A percentile compares a stretch with the other conserved stretches of the same genome.
Conservation (phyloP, 768 basidiomycete genomes). For the Fomitopsis serialis region DNA sequence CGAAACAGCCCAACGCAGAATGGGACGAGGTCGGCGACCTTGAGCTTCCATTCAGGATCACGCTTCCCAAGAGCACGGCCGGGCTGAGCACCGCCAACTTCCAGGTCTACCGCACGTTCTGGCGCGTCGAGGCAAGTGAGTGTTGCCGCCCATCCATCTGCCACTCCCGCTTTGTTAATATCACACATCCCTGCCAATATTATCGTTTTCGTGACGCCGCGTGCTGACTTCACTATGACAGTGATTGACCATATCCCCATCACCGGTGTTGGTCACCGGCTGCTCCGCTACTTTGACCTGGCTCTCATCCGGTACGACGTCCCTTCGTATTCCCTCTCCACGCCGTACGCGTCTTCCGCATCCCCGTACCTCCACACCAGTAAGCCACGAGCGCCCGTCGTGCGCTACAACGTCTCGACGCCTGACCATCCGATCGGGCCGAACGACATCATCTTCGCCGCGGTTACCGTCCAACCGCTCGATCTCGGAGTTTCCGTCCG, state of each 20-base stretch:
- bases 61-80: constrained; percentile 53
- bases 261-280: constrained; percentile 59
- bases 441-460: constrained; percentile 63
- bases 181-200: constrained; percentile 5
- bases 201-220: background rate
- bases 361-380: constrained; percentile 36
- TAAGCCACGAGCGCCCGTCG: constrained; percentile 51
- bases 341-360: constrained; percentile 21
- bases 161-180: constrained; percentile 5
- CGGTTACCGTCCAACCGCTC: constrained; percentile 54
- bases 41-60: constrained; percentile 69
- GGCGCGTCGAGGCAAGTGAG: constrained; percentile 81
- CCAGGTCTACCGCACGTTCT: constrained; percentile 74
- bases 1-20: constrained; percentile 49
- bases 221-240: constrained; percentile 21
- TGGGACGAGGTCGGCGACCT: constrained; percentile 58
- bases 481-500: constrained; percentile 56
- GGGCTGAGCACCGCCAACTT: constrained; percentile 70
- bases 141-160: constrained; percentile 19
- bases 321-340: constrained; percentile 14
- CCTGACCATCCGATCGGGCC: constrained; percentile 64
- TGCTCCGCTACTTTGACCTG: constrained; percentile 67
- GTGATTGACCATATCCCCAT: constrained; percentile 67
- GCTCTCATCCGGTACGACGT: constrained; percentile 67
- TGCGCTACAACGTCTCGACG: constrained; percentile 54